A percentile compares a stretch with the other conserved stretches of the same genome.
phyloP scores from a whole-genome alignment of 75 land plant genomes.

The Azolla pinnata region DNA sequence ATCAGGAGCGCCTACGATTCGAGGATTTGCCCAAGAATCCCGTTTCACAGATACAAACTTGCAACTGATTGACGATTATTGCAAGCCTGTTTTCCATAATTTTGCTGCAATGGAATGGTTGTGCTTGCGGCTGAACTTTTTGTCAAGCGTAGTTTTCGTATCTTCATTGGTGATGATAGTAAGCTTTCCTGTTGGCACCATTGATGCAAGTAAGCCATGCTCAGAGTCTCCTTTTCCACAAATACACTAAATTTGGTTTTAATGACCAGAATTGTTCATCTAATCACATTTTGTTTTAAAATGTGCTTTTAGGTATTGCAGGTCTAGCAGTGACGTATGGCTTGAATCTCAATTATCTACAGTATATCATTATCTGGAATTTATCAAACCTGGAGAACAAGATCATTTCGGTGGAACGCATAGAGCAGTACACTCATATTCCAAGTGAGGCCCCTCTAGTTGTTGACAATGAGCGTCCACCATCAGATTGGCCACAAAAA shows the following conservation, averaged over 20 bases:
- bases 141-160: slow-evolving; percentile 49
- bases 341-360: slow-evolving; percentile 49
- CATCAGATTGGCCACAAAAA: slow-evolving; percentile 48
- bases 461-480: slow-evolving; percentile 37
- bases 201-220: slow-evolving; percentile 55
- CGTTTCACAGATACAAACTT: slow-evolving; percentile 37
- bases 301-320: slow-evolving; percentile 52
- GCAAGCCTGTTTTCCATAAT: slow-evolving; percentile 43
- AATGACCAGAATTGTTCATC: neutral
- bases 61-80: slow-evolving; percentile 45
- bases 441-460: slow-evolving; percentile 74
- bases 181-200: slow-evolving; percentile 28
- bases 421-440: slow-evolving; percentile 54
- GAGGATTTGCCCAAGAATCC: slow-evolving; percentile 59
- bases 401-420: slow-evolving; percentile 82
- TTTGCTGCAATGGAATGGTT: slow-evolving; percentile 73
- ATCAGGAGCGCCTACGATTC: slow-evolving; percentile 53
- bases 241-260: neutral
- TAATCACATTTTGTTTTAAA: slow-evolving; percentile 3
- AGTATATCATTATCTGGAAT: slow-evolving; percentile 69
- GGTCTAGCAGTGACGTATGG: slow-evolving; percentile 84
- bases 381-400: slow-evolving; percentile 77
- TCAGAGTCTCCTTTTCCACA: neutral
- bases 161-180: slow-evolving; percentile 34
- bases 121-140: slow-evolving; percentile 48